Evolutionary conservation across 148 eudicot species (phyloP), one percentile per base, ranked within the genome.

Genomic region (Diospyros lotus): DNA sequence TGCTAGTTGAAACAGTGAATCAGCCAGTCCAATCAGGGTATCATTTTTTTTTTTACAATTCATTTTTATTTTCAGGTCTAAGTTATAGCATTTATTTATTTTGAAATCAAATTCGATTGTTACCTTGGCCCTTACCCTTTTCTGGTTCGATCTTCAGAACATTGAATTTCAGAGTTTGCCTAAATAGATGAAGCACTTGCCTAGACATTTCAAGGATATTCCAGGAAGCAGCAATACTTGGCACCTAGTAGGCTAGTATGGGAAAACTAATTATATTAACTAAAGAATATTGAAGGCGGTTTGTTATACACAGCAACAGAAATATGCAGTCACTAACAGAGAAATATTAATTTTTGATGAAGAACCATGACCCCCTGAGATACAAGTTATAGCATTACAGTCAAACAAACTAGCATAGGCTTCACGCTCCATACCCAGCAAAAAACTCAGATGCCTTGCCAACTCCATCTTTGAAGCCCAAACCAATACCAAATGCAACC

Each of bases 381-480:
- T 2, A 54, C 0, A 51, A 59, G 28, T 70, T 64, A 40, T 46
- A 76, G 28, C 28, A 28, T 28, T 68, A 58, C 52, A 48, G n/a
- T 59, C 50, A 40, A 41, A 50, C 4, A 58, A 10, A 45, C 66
- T 46, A 56, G 51, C 11, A 58, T 28, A 58, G 40, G 59, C 43
- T 66, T 53, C 66, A 59, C 51, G 53, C 71, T 70, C 58, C 89
- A 66, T 90, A 95, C 98, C 98, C 98, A 40, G 98, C 96, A 86
- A 92, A 94, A 80, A 94, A 94, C 86, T 94, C 98, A 45, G 98
- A 83, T 50, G 98, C 97, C 85, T 84, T 92, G 82, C 86, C 96
- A 80, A 81, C 83, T 53, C 98, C 98, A 43, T 85, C 94, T 80
- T 82, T 89, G 72, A 95, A 87, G 74, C 98, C 98, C 80, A 95